These are phyloP conservation scores for Brassica incana DNA, from an alignment of 345 rosid genomes.

Conservation along the genomic window DNA sequence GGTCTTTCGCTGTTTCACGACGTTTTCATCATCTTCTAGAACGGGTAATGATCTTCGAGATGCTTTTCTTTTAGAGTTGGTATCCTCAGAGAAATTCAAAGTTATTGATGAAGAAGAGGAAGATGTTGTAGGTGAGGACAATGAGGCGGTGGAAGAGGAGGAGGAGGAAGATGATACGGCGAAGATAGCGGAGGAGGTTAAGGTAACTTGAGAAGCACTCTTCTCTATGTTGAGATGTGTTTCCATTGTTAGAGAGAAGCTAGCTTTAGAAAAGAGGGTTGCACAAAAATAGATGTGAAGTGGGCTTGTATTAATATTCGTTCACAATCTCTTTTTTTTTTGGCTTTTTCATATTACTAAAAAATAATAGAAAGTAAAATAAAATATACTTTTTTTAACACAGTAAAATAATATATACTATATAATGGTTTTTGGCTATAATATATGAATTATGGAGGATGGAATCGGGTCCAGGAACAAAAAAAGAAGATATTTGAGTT, in stretches of 20 bases:
- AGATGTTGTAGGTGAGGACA: constrained; percentile 36
- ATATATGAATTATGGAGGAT: constrained; percentile 13
- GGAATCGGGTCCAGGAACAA: constrained; percentile 26
- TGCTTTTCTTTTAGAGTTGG: constrained; percentile 25
- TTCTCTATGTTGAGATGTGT: constrained; percentile 46
- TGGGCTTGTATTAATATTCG: constrained; percentile 40
- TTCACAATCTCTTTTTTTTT: constrained; percentile 8
- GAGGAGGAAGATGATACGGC: constrained; percentile 17
- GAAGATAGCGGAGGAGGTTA: neutral
- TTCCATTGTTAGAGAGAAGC: constrained; percentile 40
- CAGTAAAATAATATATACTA: no score
- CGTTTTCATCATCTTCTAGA: constrained; percentile 24
- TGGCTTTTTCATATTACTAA: constrained; percentile 33
- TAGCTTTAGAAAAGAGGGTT: constrained; percentile 34
- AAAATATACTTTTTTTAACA: no score
- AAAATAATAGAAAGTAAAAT: neutral
- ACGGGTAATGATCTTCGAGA: constrained; percentile 39
- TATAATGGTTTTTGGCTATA: neutral
- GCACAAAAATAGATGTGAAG: constrained; percentile 40
- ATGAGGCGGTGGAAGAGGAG: neutral
- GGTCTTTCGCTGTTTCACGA: constrained; percentile 36
- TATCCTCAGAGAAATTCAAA: neutral
- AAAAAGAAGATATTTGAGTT: neutral
- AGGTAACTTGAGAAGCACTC: constrained; percentile 42
- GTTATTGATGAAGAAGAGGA: constrained; percentile 32